These are phyloP conservation scores for Pythium biforme DNA, from an alignment of 352 stramenopile species.

Conservation along the genomic window DNA sequence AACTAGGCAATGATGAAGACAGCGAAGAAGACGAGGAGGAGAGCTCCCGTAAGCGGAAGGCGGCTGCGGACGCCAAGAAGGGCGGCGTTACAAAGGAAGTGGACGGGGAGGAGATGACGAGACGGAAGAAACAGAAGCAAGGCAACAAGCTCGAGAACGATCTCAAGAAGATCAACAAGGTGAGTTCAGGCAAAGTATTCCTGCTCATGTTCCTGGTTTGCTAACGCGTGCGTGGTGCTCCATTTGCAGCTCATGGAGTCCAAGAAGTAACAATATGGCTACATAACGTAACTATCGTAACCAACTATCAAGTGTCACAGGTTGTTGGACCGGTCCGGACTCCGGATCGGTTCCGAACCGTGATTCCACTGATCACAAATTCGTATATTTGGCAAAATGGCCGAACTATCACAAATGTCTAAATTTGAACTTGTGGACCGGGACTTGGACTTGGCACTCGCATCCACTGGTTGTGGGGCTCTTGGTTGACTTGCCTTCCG, in stretches of 20 bases:
- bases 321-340: conserved; percentile 13
- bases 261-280: conserved; percentile 6
- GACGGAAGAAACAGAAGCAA: conserved; percentile 65
- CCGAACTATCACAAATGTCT: neutral
- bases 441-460: conserved; percentile 17
- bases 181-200: conserved; percentile 16
- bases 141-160: conserved; percentile 67
- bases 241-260: conserved; percentile 19
- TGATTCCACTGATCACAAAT: neutral
- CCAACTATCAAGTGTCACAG: conserved; percentile 3
- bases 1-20: conserved; percentile 40
- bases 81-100: conserved; percentile 1
- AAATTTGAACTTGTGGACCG: conserved; percentile 5
- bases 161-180: conserved; percentile 75
- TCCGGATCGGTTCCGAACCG: conserved; percentile 18
- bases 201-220: neutral
- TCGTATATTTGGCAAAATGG: conserved; percentile 5
- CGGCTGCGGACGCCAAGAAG: conserved; percentile 25
- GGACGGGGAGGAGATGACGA: conserved; percentile 25
- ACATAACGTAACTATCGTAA: neutral
- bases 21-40: conserved; percentile 71
- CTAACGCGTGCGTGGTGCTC: neutral
- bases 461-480: conserved; percentile 32
- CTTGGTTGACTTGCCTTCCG: conserved; percentile 10
- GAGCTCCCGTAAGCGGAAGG: conserved; percentile 36